A percentile compares a stretch with the other conserved stretches of the same genome.
phyloP scores from a whole-genome alignment of 306 rosid genomes.

The Rosa chinensis region DNA sequence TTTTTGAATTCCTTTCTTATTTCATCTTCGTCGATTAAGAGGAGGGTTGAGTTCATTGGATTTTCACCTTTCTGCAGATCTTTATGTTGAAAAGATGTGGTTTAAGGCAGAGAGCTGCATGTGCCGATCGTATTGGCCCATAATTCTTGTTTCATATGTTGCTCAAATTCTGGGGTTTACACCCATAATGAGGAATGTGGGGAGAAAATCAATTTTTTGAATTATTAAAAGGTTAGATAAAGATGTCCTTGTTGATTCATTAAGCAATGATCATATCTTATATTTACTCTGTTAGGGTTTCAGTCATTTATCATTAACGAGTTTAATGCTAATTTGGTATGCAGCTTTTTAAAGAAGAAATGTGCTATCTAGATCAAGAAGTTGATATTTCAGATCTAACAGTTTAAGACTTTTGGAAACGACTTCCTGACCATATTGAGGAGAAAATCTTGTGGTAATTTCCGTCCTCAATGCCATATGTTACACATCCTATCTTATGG shows the following conservation, averaged over 20 bases:
- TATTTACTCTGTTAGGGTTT: not conserved
- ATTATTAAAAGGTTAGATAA: slow-evolving; percentile 69
- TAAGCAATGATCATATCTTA: not conserved
- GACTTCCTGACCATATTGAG: slow-evolving; percentile 68
- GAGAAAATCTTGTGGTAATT: slow-evolving; percentile 49
- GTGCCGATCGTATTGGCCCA: too few species aligned
- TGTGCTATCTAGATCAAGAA: slow-evolving; percentile 54
- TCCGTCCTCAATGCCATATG: not conserved
- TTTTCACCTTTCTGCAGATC: too few species aligned
- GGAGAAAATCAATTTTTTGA: slow-evolving; percentile 62
- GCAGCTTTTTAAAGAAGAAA: slow-evolving; percentile 78
- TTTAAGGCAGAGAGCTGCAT: too few species aligned
- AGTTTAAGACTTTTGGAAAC: slow-evolving; percentile 59
- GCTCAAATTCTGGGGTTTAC: too few species aligned
- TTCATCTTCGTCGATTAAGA: too few species aligned
- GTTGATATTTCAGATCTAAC: slow-evolving; percentile 54
- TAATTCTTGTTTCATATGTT: too few species aligned
- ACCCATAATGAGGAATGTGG: too few species aligned
- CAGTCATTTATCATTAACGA: not conserved
- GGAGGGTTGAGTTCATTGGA: too few species aligned
- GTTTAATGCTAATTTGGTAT: slow-evolving; percentile 28
- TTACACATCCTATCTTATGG: too few species aligned
- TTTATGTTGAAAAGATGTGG: too few species aligned
- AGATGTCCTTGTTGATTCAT: slow-evolving; percentile 16
- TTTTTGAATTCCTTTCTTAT: too few species aligned